A percentile compares a stretch with the other conserved stretches of the same genome.
Evolutionary conservation across 768 basidiomycete species (phyloP).

Genomic region (Phanerochaete sordida): DNA sequence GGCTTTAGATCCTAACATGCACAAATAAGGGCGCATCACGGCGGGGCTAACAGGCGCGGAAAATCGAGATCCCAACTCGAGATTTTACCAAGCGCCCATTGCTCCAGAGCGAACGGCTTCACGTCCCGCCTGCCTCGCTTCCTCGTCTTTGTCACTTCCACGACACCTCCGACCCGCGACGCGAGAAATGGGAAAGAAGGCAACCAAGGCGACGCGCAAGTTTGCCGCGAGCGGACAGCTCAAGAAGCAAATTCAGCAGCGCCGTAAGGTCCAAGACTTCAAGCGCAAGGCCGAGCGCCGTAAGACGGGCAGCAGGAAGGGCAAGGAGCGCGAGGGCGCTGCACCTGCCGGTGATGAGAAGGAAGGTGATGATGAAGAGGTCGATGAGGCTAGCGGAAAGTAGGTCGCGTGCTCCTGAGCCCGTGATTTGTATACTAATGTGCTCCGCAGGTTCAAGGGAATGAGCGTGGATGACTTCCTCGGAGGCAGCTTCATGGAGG

Average conservation of each 20-base stretch:
- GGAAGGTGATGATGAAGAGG: slow-evolving; percentile 23
- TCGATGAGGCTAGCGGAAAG: slow-evolving; percentile 17
- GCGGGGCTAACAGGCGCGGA: not conserved
- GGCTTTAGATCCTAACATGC: slow-evolving; percentile 3
- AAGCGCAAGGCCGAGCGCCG: slow-evolving; percentile 68
- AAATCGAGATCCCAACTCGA: slow-evolving; percentile 4
- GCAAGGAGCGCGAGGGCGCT: slow-evolving; percentile 16
- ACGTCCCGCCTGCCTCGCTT: not conserved
- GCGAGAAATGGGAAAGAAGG: slow-evolving; percentile 50
- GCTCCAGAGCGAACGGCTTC: not conserved
- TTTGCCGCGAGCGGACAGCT: slow-evolving; percentile 87
- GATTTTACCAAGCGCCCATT: slow-evolving; percentile 2
- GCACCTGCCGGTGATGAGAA: slow-evolving; percentile 25
- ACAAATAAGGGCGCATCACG: slow-evolving; percentile 1
- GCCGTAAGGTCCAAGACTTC: slow-evolving; percentile 77
- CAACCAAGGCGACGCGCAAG: slow-evolving; percentile 79
- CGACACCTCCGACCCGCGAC: not conserved
- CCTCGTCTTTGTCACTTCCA: not conserved
- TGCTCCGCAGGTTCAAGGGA: slow-evolving; percentile 35
- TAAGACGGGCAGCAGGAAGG: slow-evolving; percentile 30
- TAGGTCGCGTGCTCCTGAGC: slow-evolving; percentile 12
- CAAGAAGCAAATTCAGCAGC: slow-evolving; percentile 78
- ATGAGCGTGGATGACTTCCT: slow-evolving; percentile 81
- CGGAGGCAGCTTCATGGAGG: slow-evolving; percentile 69
- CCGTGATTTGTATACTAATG: not conserved